These are phyloP conservation scores for Pythium brachiatum DNA, from an alignment of 352 stramenopile genomes.

Conservation along the genomic window DNA sequence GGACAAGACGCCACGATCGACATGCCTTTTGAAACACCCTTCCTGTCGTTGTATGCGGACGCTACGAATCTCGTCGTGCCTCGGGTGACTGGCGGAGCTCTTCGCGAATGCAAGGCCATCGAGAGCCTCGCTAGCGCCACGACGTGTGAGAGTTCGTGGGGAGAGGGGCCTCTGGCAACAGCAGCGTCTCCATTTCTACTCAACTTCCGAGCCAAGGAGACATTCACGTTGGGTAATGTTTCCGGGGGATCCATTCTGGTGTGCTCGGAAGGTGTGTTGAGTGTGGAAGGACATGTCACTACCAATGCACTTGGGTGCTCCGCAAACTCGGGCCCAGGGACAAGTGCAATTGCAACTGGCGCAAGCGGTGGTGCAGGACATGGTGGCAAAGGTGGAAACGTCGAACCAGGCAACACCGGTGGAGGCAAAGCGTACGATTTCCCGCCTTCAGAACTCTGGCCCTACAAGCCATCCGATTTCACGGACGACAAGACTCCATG, in stretches of 20 bases:
- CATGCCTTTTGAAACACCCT: slow-evolving; percentile 25
- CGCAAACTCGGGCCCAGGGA: slow-evolving; percentile 25
- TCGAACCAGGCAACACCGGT: slow-evolving; percentile 30
- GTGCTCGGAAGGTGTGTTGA: slow-evolving; percentile 26
- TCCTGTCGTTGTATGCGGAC: slow-evolving; percentile 14
- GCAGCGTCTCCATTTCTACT: slow-evolving; percentile 21
- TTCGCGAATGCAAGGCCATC: slow-evolving; percentile 25
- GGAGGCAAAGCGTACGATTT: slow-evolving; percentile 28
- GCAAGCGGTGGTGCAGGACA: slow-evolving; percentile 38
- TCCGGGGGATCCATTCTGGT: slow-evolving; percentile 27
- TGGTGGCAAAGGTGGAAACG: slow-evolving; percentile 33
- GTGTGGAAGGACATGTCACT: slow-evolving; percentile 25
- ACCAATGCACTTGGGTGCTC: slow-evolving; percentile 29
- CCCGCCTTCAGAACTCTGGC: slow-evolving; percentile 10
- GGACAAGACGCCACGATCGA: slow-evolving; percentile 23
- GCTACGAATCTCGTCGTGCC: slow-evolving; percentile 21
- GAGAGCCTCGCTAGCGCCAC: slow-evolving; percentile 5
- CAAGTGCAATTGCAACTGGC: slow-evolving; percentile 14
- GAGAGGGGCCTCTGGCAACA: not conserved
- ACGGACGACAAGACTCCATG: slow-evolving; percentile 2
- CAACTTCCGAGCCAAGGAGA: slow-evolving; percentile 18
- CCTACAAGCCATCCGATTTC: not conserved
- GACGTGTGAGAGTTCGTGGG: slow-evolving; percentile 1
- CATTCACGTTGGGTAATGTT: slow-evolving; percentile 26
- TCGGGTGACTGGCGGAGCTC: slow-evolving; percentile 15